phyloP scores from a whole-genome alignment of 768 basidiomycete species.

The Kwoniella dejecticola region DNA sequence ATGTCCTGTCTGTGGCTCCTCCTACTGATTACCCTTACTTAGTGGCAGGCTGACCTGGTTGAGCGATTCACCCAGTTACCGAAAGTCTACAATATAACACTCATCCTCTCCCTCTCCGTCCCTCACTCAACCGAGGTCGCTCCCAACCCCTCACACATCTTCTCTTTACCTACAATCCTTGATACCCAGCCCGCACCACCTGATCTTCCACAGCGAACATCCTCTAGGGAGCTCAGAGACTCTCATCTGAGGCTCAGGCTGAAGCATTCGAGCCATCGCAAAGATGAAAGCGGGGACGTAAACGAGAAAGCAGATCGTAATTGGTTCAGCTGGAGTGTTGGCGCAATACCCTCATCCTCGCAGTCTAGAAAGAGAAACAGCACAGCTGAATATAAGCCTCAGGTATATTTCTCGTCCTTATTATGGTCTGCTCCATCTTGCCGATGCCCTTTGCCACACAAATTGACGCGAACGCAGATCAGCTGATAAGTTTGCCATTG shows the following conservation, averaged over 20 bases:
- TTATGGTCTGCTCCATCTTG: background rate
- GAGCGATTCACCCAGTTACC: slow-evolving; percentile 30
- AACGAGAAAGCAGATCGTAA: no score
- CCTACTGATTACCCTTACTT: background rate
- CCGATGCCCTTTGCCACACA: no score
- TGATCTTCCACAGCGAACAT: no score
- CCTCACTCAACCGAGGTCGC: slow-evolving; percentile 16
- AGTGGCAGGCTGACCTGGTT: background rate
- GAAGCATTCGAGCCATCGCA: no score
- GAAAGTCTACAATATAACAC: slow-evolving; percentile 44
- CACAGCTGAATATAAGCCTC: no score
- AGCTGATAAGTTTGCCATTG: background rate
- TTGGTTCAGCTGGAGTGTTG: no score
- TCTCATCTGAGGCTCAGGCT: background rate
- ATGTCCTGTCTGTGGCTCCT: slow-evolving; percentile 6
- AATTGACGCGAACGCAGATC: no score
- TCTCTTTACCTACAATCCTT: slow-evolving; percentile 24
- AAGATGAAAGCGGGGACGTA: no score
- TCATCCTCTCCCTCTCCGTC: slow-evolving; percentile 39
- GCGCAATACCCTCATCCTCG: no score
- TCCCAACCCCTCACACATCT: slow-evolving; percentile 13
- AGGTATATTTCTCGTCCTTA: no score
- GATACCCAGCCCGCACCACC: background rate
- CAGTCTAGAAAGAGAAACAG: no score
- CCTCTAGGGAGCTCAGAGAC: background rate